Evolutionary conservation across 108 stramenopile species (phyloP), one percentile per base, ranked within the genome.

Genomic region (Cyclotella sp.): DNA sequence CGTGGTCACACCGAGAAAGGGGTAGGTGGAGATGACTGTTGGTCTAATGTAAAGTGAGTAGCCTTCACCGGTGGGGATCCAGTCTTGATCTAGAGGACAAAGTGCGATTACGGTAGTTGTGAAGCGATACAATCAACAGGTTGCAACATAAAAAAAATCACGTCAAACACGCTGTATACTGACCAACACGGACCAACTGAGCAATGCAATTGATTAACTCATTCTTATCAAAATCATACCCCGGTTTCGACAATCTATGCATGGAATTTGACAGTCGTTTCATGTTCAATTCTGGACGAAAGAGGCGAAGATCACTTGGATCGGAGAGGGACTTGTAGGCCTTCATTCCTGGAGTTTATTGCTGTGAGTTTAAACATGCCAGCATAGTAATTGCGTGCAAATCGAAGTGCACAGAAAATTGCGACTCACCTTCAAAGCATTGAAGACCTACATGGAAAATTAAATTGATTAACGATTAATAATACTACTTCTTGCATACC

Each of bases 21-120:
- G 89, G 59, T 96, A 88, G 45, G 96, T 98, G 62, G 94, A 89
- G 44, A 99, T 89, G 18, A 95, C 96, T 0, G 97, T 98, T 16
- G 98, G 98, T 21, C 98, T 92, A 51, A 99, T 67, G 84, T 99
- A 99, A n/a, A 98, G 79, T 15, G 95, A 94, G 73, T 98, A 98
- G n/a, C 97, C 97, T 70, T 94, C 94, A 12, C 95, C 96, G 19
- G 90, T 63, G 13, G 97, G 97, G 34, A 99, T 95, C 97, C 97
- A 99, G 60, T 89, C 81, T 68, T 85, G 47, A 61, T 99, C 97
- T 57, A 47, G 45, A 22, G 2, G 34, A 6, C 34, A 34, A 6
- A 34, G 34, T 34, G 34, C 6, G 34, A 34, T 2, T 34, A 34
- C 6, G 34, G 6, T 2, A 34, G 34, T 2, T 34, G 2, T 34